A percentile compares a stretch with the other conserved stretches of the same genome.
Evolutionary conservation across 2,329 filamentous ascomycete species (phyloP).

Genomic region (Sarocladium kiliense): DNA sequence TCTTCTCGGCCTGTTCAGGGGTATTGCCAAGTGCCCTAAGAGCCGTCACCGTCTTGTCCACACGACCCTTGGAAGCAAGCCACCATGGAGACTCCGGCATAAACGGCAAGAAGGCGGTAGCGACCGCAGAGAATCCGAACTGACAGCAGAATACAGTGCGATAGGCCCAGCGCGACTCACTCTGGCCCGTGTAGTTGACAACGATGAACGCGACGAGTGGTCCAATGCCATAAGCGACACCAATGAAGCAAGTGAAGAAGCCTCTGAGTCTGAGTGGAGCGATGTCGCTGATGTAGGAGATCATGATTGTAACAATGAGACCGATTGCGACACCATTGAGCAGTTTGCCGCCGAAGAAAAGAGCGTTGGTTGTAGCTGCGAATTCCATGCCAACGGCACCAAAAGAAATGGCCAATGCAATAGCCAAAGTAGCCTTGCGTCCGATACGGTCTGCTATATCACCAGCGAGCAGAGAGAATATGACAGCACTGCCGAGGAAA

Average conservation of each 20-base stretch:
- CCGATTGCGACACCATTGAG: conserved; percentile 33
- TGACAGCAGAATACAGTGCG: conserved; percentile 25
- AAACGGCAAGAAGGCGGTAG: conserved; percentile 24
- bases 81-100: conserved; percentile 39
- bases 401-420: conserved; percentile 30
- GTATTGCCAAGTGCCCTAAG: conserved; percentile 26
- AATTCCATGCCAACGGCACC: conserved; percentile 35
- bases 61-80: conserved; percentile 26
- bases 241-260: conserved; percentile 22
- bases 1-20: conserved; percentile 20
- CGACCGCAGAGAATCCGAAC: conserved; percentile 25
- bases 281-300: conserved; percentile 26
- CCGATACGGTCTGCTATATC: conserved; percentile 30
- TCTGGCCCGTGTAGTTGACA: conserved; percentile 22
- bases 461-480: conserved; percentile 23
- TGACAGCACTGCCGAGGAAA: conserved; percentile 12
- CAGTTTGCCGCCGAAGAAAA: conserved; percentile 37
- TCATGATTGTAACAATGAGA: conserved; percentile 18
- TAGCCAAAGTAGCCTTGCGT: conserved; percentile 25
- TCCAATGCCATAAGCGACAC: conserved; percentile 25
- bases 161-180: conserved; percentile 26
- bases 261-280: conserved; percentile 23
- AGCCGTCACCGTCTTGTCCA: conserved; percentile 27
- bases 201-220: conserved; percentile 26
- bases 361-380: conserved; percentile 30